Evolutionary conservation across 2,329 filamentous ascomycete species (phyloP).

Genomic region (Scorias spongiosa): DNA sequence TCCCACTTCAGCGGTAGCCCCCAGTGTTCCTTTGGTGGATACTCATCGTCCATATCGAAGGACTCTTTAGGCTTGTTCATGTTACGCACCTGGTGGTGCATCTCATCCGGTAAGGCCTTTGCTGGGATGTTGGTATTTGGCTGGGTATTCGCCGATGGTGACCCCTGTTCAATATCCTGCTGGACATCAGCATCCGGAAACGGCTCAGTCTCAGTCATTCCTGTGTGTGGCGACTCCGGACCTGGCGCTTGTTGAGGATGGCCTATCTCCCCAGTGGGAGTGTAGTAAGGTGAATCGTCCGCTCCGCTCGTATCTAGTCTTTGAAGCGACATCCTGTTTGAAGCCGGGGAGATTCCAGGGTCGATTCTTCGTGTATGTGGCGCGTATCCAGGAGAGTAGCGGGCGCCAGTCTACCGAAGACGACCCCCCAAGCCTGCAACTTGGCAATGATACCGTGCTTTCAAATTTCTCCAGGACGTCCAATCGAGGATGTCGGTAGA

Average conservation of each 20-base stretch:
- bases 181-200: neutral
- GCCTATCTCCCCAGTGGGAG: neutral
- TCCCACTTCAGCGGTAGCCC: constrained; percentile 13
- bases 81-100: neutral
- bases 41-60: constrained; percentile 3
- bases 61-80: constrained; percentile 1
- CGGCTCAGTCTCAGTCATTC: neutral
- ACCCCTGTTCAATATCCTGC: neutral
- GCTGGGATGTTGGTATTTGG: too few species aligned
- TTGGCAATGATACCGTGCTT: too few species aligned
- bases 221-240: neutral
- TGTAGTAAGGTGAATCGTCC: neutral
- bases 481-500: too few species aligned
- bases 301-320: too few species aligned
- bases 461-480: too few species aligned
- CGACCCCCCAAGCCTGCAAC: too few species aligned
- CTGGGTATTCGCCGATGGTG: neutral
- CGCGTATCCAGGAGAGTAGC: too few species aligned
- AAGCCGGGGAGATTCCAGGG: too few species aligned
- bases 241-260: neutral
- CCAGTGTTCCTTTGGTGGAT: constrained; percentile 13
- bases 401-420: too few species aligned
- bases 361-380: too few species aligned
- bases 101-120: neutral
- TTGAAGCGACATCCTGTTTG: too few species aligned